Percentiles rank a stretch among this genome's conserved stretches.
These are phyloP conservation scores for Claviceps humidiphila DNA, from an alignment of 2,329 filamentous ascomycete genomes.

Conservation along the genomic window DNA sequence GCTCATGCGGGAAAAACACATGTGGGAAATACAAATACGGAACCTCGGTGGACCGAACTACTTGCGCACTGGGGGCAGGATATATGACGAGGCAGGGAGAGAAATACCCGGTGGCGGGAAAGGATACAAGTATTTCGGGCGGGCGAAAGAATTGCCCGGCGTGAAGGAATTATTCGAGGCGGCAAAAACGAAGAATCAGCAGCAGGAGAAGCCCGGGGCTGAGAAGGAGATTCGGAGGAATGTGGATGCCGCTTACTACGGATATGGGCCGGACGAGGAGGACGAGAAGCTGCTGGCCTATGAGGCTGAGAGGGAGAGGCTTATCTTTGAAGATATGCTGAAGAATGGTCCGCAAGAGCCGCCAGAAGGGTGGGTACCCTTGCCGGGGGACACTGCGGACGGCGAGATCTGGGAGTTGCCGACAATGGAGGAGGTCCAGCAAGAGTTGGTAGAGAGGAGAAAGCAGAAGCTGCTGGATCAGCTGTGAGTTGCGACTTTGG, in stretches of 20 bases:
- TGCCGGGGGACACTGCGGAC: constrained; percentile 80
- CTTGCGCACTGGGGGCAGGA: constrained; percentile 59
- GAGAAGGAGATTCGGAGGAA: constrained; percentile 55
- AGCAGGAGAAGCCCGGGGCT: constrained; percentile 51
- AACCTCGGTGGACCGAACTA: constrained; percentile 97
- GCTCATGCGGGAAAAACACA: constrained; percentile 96
- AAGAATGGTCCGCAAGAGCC: constrained; percentile 40
- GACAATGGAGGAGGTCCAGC: constrained; percentile 81
- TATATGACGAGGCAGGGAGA: constrained; percentile 61
- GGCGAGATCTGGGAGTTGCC: constrained; percentile 73
- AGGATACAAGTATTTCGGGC: constrained; percentile 88
- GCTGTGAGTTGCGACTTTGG: constrained; percentile 28
- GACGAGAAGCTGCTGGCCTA: constrained; percentile 69
- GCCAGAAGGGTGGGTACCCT: constrained; percentile 63
- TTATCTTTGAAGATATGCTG: constrained; percentile 59
- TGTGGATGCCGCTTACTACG: constrained; percentile 92
- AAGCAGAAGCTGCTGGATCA: constrained; percentile 76
- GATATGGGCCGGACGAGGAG: constrained; percentile 86
- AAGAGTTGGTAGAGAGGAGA: constrained; percentile 79
- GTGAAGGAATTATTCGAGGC: constrained; percentile 95
- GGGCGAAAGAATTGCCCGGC: constrained; percentile 78
- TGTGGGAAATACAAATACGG: constrained; percentile 95
- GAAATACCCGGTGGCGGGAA: constrained; percentile 67
- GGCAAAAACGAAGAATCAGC: constrained; percentile 47
- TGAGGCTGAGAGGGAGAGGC: constrained; percentile 70